Conservation (phyloP, 495 filamentous ascomycete species). For the Glarea lozoyensis region DNA sequence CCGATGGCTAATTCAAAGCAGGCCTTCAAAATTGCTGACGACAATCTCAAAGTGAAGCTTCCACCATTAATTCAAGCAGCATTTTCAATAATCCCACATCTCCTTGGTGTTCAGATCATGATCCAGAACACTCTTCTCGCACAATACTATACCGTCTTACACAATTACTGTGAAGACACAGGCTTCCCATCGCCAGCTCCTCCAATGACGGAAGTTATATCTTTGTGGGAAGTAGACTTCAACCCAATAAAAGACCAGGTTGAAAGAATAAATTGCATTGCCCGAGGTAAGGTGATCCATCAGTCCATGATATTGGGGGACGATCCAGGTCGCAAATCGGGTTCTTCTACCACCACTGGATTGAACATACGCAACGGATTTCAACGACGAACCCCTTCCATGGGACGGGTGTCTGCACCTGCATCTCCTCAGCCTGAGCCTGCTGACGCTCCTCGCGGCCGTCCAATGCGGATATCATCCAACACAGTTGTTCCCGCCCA, state of each 20-base stretch:
- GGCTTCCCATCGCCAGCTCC: constrained; percentile 67
- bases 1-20: constrained; percentile 25
- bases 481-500: constrained; percentile 7
- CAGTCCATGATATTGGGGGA: constrained; percentile 21
- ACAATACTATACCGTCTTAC: constrained; percentile 74
- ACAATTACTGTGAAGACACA: constrained; percentile 65
- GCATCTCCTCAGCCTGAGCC: constrained; percentile 18
- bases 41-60: constrained; percentile 64
- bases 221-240: constrained; percentile 59
- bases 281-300: constrained; percentile 66
- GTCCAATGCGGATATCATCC: constrained; percentile 21
- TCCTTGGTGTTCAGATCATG: constrained; percentile 65
- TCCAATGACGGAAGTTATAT: constrained; percentile 61
- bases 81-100: constrained; percentile 70
- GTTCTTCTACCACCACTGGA: constrained; percentile 25
- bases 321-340: constrained; percentile 10
- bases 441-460: constrained; percentile 1
- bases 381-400: constrained; percentile 15
- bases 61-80: constrained; percentile 67
- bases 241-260: constrained; percentile 57
- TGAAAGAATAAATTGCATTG: constrained; percentile 63
- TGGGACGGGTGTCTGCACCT: constrained; percentile 22
- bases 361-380: constrained; percentile 29
- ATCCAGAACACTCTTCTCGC: constrained; percentile 79
- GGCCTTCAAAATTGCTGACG: constrained; percentile 78